Evolutionary conservation across 768 basidiomycete species (phyloP).

Genomic region (Boletus speciosus): DNA sequence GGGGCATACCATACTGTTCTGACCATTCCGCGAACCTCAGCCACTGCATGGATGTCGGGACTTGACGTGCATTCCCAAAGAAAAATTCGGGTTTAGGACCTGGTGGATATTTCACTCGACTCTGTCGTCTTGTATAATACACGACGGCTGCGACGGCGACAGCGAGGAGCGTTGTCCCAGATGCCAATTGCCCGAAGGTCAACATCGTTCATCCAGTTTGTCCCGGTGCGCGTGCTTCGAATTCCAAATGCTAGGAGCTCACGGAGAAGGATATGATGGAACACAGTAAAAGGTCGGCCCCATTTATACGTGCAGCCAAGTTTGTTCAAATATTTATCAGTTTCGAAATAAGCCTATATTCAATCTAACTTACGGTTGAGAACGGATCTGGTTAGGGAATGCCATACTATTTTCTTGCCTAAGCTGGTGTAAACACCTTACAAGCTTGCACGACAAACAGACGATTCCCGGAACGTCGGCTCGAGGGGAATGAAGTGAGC

Average conservation of each 20-base stretch:
- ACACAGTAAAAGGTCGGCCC: no score
- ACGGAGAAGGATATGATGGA: background rate
- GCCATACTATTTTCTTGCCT: no score
- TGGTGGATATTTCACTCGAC: conserved; percentile 1
- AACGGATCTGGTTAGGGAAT: background rate
- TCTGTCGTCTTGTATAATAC: background rate
- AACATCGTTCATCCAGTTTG: background rate
- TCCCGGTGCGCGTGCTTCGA: background rate
- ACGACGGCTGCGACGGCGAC: background rate
- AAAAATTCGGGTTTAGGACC: conserved; percentile 3
- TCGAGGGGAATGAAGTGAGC: background rate
- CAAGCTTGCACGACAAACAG: no score
- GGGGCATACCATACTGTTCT: background rate
- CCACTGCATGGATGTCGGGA: conserved; percentile 2
- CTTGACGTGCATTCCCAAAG: conserved; percentile 4
- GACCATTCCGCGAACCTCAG: conserved; percentile 3
- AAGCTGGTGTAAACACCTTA: background rate
- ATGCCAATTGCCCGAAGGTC: background rate
- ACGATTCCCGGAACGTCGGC: background rate
- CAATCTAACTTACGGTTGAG: background rate
- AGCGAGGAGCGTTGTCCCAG: background rate
- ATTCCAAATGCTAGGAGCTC: background rate
- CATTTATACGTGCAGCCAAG: background rate
- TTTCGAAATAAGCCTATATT: background rate
- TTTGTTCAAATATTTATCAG: background rate